A percentile compares a stretch with the other conserved stretches of the same genome.
These are phyloP conservation scores for Trichoderma polysporum DNA, from an alignment of 2,329 filamentous ascomycete genomes.

Conservation along the genomic window DNA sequence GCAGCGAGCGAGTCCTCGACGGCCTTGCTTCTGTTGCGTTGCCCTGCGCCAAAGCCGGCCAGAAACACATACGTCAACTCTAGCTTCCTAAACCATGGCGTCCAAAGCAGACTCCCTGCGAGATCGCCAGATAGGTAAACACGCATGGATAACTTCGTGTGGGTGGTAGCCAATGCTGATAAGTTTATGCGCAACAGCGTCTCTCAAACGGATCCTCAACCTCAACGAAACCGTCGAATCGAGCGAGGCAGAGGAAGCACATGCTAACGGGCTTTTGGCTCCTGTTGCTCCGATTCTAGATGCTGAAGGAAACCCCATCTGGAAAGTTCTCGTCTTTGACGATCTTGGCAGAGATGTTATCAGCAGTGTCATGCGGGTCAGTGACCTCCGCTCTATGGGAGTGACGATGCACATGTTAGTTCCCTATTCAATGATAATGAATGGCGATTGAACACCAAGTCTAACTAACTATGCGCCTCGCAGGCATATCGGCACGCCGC, in stretches of 20 bases:
- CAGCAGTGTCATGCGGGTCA: slow-evolving; percentile 91
- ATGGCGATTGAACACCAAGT: neutral
- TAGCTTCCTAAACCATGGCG: slow-evolving; percentile 39
- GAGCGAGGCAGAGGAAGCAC: slow-evolving; percentile 61
- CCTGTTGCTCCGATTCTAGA: slow-evolving; percentile 79
- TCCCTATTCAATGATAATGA: neutral
- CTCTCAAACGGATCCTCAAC: slow-evolving; percentile 94
- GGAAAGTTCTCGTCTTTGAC: slow-evolving; percentile 97
- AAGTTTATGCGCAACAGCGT: slow-evolving; percentile 54
- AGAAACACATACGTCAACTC: neutral
- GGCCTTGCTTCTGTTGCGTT: neutral
- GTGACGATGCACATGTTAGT: slow-evolving; percentile 90
- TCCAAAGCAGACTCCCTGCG: slow-evolving; percentile 47
- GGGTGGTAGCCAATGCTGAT: neutral
- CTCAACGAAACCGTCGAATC: slow-evolving; percentile 73
- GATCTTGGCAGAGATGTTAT: slow-evolving; percentile 90
- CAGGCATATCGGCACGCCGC: slow-evolving; percentile 75
- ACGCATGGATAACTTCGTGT: neutral
- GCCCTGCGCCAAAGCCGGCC: neutral
- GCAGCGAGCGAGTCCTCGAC: slow-evolving; percentile 8
- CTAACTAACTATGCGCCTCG: slow-evolving; percentile 12
- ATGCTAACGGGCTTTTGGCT: slow-evolving; percentile 63
- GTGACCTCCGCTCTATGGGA: slow-evolving; percentile 89
- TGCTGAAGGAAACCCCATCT: slow-evolving; percentile 86
- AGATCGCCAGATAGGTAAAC: slow-evolving; percentile 51